phyloP scores from a whole-genome alignment of 495 filamentous ascomycete genomes.

The Parathielavia appendiculata region DNA sequence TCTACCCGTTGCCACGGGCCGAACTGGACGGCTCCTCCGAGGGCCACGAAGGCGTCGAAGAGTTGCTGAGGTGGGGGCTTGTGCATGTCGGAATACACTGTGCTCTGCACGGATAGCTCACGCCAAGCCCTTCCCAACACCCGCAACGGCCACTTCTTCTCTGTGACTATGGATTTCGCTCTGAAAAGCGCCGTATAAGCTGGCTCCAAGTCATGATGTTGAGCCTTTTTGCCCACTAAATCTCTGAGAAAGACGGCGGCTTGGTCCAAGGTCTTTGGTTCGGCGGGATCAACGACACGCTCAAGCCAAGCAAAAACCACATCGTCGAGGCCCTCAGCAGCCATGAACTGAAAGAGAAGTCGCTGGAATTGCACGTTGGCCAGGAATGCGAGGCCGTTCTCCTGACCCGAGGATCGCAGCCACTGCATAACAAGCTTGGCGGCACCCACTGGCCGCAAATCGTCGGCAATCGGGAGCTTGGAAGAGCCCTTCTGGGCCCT shows the following conservation, averaged over 20 bases:
- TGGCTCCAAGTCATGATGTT: slow-evolving; percentile 27
- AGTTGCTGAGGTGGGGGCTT: slow-evolving; percentile 29
- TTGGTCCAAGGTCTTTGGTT: too few species aligned
- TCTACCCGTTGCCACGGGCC: slow-evolving; percentile 15
- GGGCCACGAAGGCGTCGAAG: slow-evolving; percentile 39
- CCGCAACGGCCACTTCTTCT: slow-evolving; percentile 1
- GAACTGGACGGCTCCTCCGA: slow-evolving; percentile 16
- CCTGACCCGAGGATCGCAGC: slow-evolving; percentile 47
- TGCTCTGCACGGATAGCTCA: slow-evolving; percentile 32
- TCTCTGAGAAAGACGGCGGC: slow-evolving; percentile 19
- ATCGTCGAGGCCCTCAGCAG: slow-evolving; percentile 46
- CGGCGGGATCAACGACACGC: slow-evolving; percentile 18
- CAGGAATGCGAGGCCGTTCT: slow-evolving; percentile 36
- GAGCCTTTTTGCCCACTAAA: slow-evolving; percentile 27
- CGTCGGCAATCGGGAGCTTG: slow-evolving; percentile 20
- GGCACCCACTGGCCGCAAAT: slow-evolving; percentile 22
- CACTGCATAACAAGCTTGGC: slow-evolving; percentile 45
- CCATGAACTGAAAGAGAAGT: slow-evolving; percentile 42
- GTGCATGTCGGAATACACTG: slow-evolving; percentile 28
- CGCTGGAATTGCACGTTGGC: slow-evolving; percentile 28
- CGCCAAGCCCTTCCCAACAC: slow-evolving; percentile 28
- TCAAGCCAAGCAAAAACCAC: slow-evolving; percentile 42
- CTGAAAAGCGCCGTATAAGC: slow-evolving; percentile 35
- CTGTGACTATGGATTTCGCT: slow-evolving; percentile 25
- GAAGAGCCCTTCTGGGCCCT: slow-evolving; percentile 30